Conservation (phyloP, 352 stramenopile genomes). For the Phytophthora brassicae region DNA sequence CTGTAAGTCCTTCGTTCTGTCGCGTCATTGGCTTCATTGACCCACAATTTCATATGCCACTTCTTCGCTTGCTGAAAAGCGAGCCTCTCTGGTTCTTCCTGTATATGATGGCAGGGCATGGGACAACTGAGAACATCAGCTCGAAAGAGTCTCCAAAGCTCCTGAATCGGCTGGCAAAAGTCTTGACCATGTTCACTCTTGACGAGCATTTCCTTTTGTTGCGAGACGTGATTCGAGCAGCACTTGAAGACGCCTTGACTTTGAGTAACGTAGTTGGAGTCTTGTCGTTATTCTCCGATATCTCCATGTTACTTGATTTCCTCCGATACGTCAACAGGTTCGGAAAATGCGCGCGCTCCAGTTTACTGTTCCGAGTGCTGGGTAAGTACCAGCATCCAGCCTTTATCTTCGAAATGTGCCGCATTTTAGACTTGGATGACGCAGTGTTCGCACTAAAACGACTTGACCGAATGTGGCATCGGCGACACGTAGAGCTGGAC, state of each 20-base stretch:
- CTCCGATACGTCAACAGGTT: conserved; percentile 49
- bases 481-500: conserved; percentile 30
- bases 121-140: neutral
- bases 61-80: conserved; percentile 44
- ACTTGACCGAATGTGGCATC: conserved; percentile 58
- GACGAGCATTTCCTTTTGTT: conserved; percentile 43
- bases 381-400: conserved; percentile 46
- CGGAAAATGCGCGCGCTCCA: conserved; percentile 23
- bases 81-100: conserved; percentile 55
- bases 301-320: conserved; percentile 37
- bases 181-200: conserved; percentile 36
- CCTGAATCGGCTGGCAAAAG: conserved; percentile 49
- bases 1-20: conserved; percentile 41
- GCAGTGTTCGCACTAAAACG: conserved; percentile 59
- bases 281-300: conserved; percentile 49
- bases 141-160: conserved; percentile 7
- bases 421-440: conserved; percentile 64
- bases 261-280: conserved; percentile 52
- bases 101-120: conserved; percentile 36
- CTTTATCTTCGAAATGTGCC: conserved; percentile 71
- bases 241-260: conserved; percentile 35
- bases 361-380: conserved; percentile 57
- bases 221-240: conserved; percentile 44
- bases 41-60: conserved; percentile 34
- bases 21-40: conserved; percentile 48